A percentile compares a stretch with the other conserved stretches of the same genome.
phyloP scores from a whole-genome alignment of 2,329 filamentous ascomycete species.

The Aspergillus brasiliensis region DNA sequence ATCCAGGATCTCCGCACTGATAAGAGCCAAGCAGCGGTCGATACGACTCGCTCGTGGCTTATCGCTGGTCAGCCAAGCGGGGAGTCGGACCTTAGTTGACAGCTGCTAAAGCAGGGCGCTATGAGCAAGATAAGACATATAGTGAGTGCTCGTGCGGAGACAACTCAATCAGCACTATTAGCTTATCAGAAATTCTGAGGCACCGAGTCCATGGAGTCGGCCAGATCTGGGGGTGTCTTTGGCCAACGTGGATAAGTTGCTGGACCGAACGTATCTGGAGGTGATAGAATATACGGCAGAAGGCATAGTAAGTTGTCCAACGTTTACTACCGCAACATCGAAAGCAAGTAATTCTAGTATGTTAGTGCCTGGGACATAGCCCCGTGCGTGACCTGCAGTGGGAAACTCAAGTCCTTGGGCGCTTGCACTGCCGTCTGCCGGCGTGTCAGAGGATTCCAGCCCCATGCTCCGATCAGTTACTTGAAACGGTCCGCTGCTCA shows the following conservation, averaged over 20 bases:
- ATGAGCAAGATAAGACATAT: background rate
- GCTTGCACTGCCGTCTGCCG: too few relatives aligned
- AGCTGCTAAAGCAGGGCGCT: background rate
- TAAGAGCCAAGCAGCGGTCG: background rate
- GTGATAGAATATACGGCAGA: background rate
- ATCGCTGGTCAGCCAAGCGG: background rate
- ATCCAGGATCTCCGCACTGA: background rate
- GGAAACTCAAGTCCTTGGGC: too few relatives aligned
- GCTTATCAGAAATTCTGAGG: background rate
- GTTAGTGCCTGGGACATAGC: too few relatives aligned
- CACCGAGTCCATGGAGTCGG: background rate
- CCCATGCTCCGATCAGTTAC: background rate
- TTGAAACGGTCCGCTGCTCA: background rate
- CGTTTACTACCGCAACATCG: rapidly evolving
- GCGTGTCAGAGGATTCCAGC: too few relatives aligned
- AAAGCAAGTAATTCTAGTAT: too few relatives aligned
- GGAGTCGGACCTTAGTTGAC: background rate
- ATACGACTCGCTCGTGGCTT: background rate
- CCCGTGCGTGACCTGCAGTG: too few relatives aligned
- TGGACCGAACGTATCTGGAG: too few relatives aligned
- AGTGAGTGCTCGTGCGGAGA: background rate
- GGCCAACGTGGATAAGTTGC: too few relatives aligned
- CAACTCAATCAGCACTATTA: constrained; percentile 10
- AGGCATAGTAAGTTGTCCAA: too few relatives aligned
- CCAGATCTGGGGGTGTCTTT: too few relatives aligned